These are phyloP conservation scores for Candida nanaspora DNA, from an alignment of 805 yeast species.

Conservation along the genomic window DNA sequence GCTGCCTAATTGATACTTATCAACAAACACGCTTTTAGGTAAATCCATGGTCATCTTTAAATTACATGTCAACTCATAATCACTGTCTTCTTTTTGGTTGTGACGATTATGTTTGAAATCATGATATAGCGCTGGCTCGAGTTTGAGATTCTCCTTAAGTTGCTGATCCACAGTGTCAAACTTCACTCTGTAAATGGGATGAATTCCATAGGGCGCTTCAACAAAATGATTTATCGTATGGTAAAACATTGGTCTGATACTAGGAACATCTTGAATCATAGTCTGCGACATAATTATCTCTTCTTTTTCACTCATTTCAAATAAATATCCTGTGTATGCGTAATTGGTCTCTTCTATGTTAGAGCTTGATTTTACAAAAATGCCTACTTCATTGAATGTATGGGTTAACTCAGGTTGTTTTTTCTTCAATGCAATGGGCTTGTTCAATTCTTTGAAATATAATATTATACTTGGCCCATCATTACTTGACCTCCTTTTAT, in stretches of 20 bases:
- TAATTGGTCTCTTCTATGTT: background rate
- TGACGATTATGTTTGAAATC: background rate
- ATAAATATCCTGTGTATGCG: constrained; percentile 11
- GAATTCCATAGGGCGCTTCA: constrained; percentile 15
- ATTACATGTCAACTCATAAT: constrained; percentile 8
- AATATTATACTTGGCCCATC: constrained; percentile 5
- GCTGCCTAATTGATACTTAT: constrained; percentile 18
- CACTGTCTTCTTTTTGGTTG: constrained; percentile 2
- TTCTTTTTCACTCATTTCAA: constrained; percentile 4
- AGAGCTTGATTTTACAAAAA: constrained; percentile 8
- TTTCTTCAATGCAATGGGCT: constrained; percentile 1
- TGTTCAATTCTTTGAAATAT: constrained; percentile 14
- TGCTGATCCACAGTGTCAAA: constrained; percentile 2
- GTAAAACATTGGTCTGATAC: constrained; percentile 11
- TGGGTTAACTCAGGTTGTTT: constrained; percentile 1
- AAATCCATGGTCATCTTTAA: constrained; percentile 17
- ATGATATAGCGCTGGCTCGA: background rate
- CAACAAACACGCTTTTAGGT: constrained; percentile 20
- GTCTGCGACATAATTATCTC: constrained; percentile 13
- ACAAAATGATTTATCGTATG: constrained; percentile 11
- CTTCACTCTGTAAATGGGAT: constrained; percentile 17
- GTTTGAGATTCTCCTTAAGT: background rate
- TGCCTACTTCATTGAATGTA: constrained; percentile 13
- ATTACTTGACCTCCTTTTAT: constrained; percentile 2
- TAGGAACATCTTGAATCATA: constrained; percentile 14